Conservation (phyloP, 2,329 filamentous ascomycete species). For the Paecilomyces niveus region DNA sequence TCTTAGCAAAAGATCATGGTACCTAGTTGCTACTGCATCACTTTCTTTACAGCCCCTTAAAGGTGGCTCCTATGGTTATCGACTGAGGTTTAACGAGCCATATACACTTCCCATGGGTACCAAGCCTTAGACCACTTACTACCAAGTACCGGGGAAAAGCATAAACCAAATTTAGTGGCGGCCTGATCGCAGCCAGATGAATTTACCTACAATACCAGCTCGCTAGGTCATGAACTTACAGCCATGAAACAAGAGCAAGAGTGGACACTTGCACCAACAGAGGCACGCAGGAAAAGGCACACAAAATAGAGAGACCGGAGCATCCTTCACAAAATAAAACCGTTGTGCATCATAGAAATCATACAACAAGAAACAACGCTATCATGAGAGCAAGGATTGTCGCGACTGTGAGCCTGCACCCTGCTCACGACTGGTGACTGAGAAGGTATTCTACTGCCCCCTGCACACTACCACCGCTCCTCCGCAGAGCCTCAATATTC, state of each 20-base stretch:
- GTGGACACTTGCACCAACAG: background rate
- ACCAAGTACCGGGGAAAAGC: background rate
- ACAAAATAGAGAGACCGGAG: background rate
- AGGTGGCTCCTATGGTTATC: too few relatives aligned
- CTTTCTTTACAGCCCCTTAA: background rate
- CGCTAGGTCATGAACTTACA: background rate
- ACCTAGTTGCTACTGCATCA: background rate
- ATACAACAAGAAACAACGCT: conserved; percentile 7
- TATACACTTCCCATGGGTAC: background rate
- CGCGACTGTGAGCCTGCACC: background rate
- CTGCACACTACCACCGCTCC: conserved; percentile 89
- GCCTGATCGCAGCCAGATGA: background rate
- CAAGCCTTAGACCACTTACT: background rate
- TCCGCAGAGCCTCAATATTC: conserved; percentile 79
- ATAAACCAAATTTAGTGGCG: background rate
- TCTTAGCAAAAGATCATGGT: background rate
- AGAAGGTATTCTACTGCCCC: conserved; percentile 51
- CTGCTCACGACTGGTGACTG: conserved; percentile 22
- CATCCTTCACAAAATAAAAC: background rate
- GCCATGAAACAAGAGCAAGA: background rate
- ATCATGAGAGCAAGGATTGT: background rate
- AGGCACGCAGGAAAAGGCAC: background rate
- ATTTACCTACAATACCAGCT: background rate
- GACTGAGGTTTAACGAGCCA: too few relatives aligned
- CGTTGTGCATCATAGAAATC: conserved; percentile 5